These are phyloP conservation scores for Paracoccidioides lutzii DNA, from an alignment of 2,329 filamentous ascomycete genomes.

Conservation along the genomic window DNA sequence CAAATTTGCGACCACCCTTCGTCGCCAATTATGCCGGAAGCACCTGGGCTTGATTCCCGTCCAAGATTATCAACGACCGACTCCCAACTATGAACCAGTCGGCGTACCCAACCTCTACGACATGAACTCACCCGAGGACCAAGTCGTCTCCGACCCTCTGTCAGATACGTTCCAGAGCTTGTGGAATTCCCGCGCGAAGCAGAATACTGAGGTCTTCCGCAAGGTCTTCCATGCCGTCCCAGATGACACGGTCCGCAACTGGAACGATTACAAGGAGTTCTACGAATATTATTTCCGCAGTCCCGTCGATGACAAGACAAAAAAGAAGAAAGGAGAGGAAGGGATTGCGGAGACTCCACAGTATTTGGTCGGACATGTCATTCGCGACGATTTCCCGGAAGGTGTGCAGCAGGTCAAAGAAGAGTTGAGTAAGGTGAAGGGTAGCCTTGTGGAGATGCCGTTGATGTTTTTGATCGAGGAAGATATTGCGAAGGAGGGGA, in stretches of 20 bases:
- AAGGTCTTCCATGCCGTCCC: constrained; percentile 52
- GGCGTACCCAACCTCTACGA: constrained; percentile 44
- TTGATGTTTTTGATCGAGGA: constrained; percentile 72
- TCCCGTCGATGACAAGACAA: constrained; percentile 24
- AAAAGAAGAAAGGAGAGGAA: constrained; percentile 27
- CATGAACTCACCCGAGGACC: constrained; percentile 37
- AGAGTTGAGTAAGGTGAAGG: constrained; percentile 52
- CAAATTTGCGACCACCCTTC: constrained; percentile 64
- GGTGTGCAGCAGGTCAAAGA: constrained; percentile 63
- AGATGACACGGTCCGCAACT: constrained; percentile 44
- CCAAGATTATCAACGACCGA: constrained; percentile 52
- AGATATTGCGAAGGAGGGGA: constrained; percentile 72
- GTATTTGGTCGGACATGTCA: constrained; percentile 78
- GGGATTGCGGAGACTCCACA: constrained; percentile 33
- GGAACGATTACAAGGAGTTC: constrained; percentile 51
- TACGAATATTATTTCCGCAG: constrained; percentile 47
- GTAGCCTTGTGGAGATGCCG: constrained; percentile 78
- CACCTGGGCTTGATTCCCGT: constrained; percentile 70
- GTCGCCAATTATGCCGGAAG: constrained; percentile 78
- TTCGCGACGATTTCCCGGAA: constrained; percentile 61
- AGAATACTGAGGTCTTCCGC: constrained; percentile 48
- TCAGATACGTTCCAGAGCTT: constrained; percentile 41
- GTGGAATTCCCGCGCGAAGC: constrained; percentile 47
- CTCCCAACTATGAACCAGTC: constrained; percentile 46
- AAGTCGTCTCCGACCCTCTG: constrained; percentile 45